Conservation (phyloP, 2,329 filamentous ascomycete genomes). For the Ramularia collo-cygni region DNA sequence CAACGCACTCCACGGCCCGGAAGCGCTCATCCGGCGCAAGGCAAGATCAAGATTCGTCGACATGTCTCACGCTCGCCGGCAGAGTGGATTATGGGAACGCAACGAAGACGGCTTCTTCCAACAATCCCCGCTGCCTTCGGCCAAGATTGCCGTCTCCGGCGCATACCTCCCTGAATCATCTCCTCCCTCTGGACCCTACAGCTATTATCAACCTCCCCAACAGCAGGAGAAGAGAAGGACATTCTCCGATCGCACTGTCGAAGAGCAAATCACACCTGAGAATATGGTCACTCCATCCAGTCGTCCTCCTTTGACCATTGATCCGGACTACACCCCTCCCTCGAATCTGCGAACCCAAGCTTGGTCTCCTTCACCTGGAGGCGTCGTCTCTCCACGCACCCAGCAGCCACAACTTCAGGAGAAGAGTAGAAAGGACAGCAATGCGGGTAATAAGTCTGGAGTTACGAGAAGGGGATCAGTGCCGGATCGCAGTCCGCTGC, state of each 20-base stretch:
- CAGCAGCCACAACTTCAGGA: constrained; percentile 1
- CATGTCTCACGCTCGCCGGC: constrained; percentile 23
- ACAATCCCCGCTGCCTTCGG: constrained; percentile 12
- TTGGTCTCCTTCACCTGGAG: constrained; percentile 23
- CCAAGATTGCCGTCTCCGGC: constrained; percentile 6
- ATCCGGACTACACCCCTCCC: constrained; percentile 23
- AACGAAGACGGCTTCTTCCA: constrained; percentile 20
- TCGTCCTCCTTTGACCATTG: constrained; percentile 15
- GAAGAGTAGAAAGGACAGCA: constrained; percentile 19
- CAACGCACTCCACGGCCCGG: not conserved
- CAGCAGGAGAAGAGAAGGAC: constrained; percentile 17
- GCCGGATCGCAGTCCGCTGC: constrained; percentile 79
- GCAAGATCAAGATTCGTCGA: too few species aligned
- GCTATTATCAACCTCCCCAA: constrained; percentile 27
- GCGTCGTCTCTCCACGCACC: constrained; percentile 14
- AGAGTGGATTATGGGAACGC: constrained; percentile 25
- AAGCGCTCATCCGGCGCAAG: too few species aligned
- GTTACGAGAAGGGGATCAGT: constrained; percentile 50
- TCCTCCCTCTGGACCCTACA: constrained; percentile 26
- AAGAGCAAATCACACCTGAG: not conserved
- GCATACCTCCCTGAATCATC: constrained; percentile 3
- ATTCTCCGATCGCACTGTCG: constrained; percentile 24
- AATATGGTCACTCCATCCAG: not conserved
- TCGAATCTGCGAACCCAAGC: constrained; percentile 22
- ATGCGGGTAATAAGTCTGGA: constrained; percentile 17